A percentile compares a stretch with the other conserved stretches of the same genome.
Evolutionary conservation across 371 early-diverging fungal genomes (phyloP).

Genomic region (Rhizomucor miehei): DNA sequence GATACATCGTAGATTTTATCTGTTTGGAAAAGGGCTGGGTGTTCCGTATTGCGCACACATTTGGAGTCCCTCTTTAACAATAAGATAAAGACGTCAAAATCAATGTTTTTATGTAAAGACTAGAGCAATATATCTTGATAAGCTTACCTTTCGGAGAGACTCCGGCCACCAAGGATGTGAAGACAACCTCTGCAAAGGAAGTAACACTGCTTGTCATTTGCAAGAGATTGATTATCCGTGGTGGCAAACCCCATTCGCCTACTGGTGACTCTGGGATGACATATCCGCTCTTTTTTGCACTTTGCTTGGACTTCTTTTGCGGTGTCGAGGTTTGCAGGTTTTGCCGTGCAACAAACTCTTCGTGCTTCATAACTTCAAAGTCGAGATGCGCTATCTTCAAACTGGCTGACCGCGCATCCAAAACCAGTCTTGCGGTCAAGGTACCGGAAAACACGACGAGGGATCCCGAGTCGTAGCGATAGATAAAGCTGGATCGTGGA

Average conservation of each 20-base stretch:
- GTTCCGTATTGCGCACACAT: no score
- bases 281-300: constrained; percentile 18
- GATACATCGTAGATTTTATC: no score
- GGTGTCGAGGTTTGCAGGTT: constrained; percentile 6
- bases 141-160: no score
- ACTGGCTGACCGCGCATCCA: constrained; percentile 16
- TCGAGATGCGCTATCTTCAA: constrained; percentile 38
- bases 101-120: no score
- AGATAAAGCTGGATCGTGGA: constrained; percentile 36
- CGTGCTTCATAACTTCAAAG: constrained; percentile 30
- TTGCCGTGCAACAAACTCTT: constrained; percentile 29
- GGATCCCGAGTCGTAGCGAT: constrained; percentile 30
- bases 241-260: constrained; percentile 39
- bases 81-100: no score
- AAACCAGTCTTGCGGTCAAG: constrained; percentile 25
- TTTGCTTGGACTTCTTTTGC: constrained; percentile 8
- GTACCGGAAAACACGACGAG: constrained; percentile 34
- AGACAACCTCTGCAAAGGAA: no score
- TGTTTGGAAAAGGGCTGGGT: no score
- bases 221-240: constrained; percentile 8
- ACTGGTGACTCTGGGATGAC: constrained; percentile 33
- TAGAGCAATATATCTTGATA: no score
- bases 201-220: not conserved
- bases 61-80: no score
- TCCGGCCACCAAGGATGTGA: no score